Base-by-base conservation (phyloP, 306 rosid species). In the Gillenia trifoliata region DNA sequence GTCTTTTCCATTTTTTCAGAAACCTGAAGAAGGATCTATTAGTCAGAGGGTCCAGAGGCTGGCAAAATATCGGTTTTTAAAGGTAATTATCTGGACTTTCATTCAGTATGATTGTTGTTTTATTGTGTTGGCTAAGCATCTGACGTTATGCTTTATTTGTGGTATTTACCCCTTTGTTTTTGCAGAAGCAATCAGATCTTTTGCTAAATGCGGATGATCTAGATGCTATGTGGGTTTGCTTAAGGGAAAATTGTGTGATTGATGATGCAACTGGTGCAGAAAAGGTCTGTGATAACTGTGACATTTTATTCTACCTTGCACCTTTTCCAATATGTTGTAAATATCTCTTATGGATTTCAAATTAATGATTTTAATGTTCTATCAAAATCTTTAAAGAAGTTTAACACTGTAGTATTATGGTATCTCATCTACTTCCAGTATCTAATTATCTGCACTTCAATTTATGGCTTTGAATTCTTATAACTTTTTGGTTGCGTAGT, bases 11-110 rank as follows among this genome's bases (percentile, higher is more conserved):
- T 70, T 78, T 68, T 61, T 81, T n/a, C 80, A 95, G 99, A 95
- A 92, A 92, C 99, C 99, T 67, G 99, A 95, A 83, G 99, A 92
- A 50, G 99, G 99, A 78, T 95, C 99, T 67, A 95, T 95, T 77
- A 92, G 93, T 78, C 91, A 89, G 36, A 85, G 96, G 84, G 98
- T 95, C 55, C 98, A 92, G 87, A 89, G 97, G 86, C 82, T 95
- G 75, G 99, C 99, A 22, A 95, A 95, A 79, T 87, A 82, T 75
- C 93, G 98, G 20, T 95, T 95, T 74, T 81, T 95, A 61, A 95
- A 81, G 96, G 99, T 95, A 25, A 75, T 23, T 26, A 16, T 33
- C 36, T 66, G 25, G 50, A 25, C 72, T 36, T 63, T 61, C 73
- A 59, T 64, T 43, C 63, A 70, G 63, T 31, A 11, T 45, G n/a